Evolutionary conservation across 208 protist genomes (phyloP).

Genomic region (Crithidia acanthocephali): DNA sequence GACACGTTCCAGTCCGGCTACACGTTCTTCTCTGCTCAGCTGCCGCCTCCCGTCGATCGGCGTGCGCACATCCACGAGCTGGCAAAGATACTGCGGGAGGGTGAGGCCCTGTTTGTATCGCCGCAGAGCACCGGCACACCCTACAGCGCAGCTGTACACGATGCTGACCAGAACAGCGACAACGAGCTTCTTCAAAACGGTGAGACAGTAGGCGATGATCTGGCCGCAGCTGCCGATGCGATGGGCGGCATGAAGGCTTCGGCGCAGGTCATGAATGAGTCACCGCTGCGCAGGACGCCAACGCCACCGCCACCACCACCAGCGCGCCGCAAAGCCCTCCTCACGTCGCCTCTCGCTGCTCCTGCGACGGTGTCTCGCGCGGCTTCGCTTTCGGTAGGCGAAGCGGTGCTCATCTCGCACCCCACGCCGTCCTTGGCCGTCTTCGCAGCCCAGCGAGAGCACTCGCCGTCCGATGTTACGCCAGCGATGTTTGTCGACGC

Average conservation of each 20-base stretch:
- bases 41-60: constrained; percentile 9
- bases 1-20: neutral
- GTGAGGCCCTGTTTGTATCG: constrained; percentile 8
- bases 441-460: neutral
- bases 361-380: neutral
- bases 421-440: neutral
- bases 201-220: neutral
- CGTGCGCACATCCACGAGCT: constrained; percentile 17
- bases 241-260: neutral
- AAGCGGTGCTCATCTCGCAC: neutral
- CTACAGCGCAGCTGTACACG: neutral
- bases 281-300: neutral
- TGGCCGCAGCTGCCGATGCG: neutral
- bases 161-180: neutral
- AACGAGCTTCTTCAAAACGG: too few species aligned
- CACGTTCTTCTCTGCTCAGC: constrained; percentile 22
- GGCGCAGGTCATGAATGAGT: neutral
- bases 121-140: neutral
- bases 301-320: neutral
- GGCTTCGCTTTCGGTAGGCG: neutral
- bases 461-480: neutral
- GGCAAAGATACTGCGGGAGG: constrained; percentile 6
- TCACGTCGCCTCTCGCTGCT: neutral
- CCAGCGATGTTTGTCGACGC: too few species aligned
- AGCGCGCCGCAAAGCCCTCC: neutral